phyloP scores from a whole-genome alignment of 768 basidiomycete species.

The Hysterangium stoloniferum region DNA sequence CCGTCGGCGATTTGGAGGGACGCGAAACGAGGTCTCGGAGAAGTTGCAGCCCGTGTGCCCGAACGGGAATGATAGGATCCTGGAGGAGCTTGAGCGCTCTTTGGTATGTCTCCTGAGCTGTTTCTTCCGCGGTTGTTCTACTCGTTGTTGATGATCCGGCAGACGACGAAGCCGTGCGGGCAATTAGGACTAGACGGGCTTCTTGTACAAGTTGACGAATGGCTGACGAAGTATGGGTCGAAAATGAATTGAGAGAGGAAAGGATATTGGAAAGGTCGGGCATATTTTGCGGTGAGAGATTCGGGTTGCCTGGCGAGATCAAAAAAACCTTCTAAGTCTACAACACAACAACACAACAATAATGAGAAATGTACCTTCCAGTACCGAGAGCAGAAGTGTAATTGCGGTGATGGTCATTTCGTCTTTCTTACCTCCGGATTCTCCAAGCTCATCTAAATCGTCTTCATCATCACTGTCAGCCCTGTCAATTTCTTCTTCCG shows the following conservation, averaged over 20 bases:
- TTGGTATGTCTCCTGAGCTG: slow-evolving; percentile 65
- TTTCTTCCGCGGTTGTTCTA: slow-evolving; percentile 29
- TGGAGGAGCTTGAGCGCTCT: slow-evolving; percentile 81
- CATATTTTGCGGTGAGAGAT: slow-evolving; percentile 49
- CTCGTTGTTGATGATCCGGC: slow-evolving; percentile 19
- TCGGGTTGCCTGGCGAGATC: slow-evolving; percentile 37
- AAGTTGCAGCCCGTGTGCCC: slow-evolving; percentile 83
- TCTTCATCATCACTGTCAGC: slow-evolving; percentile 23
- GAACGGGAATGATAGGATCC: slow-evolving; percentile 88
- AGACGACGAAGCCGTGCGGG: slow-evolving; percentile 61
- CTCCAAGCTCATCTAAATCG: slow-evolving; percentile 35
- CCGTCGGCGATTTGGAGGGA: slow-evolving; percentile 13
- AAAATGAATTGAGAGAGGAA: slow-evolving; percentile 49
- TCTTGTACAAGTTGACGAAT: slow-evolving; percentile 61
- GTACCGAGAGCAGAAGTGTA: slow-evolving; percentile 70
- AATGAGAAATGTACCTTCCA: slow-evolving; percentile 56
- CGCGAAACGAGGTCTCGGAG: slow-evolving; percentile 68
- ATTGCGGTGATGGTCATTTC: slow-evolving; percentile 74
- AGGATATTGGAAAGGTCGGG: slow-evolving; percentile 70
- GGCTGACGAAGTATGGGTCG: slow-evolving; percentile 34
- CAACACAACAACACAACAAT: background rate
- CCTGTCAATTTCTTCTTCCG: slow-evolving; percentile 29
- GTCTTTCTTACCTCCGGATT: slow-evolving; percentile 34
- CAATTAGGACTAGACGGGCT: slow-evolving; percentile 77
- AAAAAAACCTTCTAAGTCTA: background rate